These are phyloP conservation scores for Platismatia glauca DNA, from an alignment of 495 filamentous ascomycete species.

Conservation along the genomic window DNA sequence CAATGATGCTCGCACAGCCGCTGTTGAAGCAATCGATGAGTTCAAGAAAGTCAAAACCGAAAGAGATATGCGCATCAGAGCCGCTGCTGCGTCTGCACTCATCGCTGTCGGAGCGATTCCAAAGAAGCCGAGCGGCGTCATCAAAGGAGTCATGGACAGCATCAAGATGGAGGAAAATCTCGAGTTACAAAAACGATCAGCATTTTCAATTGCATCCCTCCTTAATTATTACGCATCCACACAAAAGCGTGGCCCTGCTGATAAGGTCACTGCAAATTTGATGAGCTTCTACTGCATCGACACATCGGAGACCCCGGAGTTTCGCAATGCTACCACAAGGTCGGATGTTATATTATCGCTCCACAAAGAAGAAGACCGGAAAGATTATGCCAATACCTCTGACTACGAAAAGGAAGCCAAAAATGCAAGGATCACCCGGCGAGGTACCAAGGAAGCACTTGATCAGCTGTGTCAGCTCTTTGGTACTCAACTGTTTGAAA, in stretches of 20 bases:
- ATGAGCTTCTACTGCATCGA: constrained; percentile 96
- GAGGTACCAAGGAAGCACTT: constrained; percentile 89
- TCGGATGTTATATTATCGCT: constrained; percentile 78
- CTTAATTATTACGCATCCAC: constrained; percentile 74
- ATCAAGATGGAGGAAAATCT: constrained; percentile 89
- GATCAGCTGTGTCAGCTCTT: constrained; percentile 78
- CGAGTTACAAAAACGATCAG: constrained; percentile 83
- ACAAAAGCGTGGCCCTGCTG: constrained; percentile 68
- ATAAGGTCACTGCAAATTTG: constrained; percentile 88
- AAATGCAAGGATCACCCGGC: constrained; percentile 76
- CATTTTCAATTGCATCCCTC: constrained; percentile 68
- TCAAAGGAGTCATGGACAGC: constrained; percentile 97
- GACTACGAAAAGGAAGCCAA: constrained; percentile 80
- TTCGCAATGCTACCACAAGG: constrained; percentile 63
- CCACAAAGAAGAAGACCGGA: constrained; percentile 91
- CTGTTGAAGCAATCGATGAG: constrained; percentile 63
- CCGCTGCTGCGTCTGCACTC: constrained; percentile 78
- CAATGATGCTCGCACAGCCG: constrained; percentile 59
- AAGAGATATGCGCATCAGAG: constrained; percentile 76
- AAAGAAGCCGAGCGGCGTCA: constrained; percentile 81
- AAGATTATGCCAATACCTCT: constrained; percentile 81
- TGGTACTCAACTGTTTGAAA: constrained; percentile 62
- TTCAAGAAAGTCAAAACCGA: constrained; percentile 68
- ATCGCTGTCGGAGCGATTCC: constrained; percentile 78
- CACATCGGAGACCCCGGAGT: constrained; percentile 94